Conservation (phyloP, 805 yeast species). For the Metschnikowia vanudenii region DNA sequence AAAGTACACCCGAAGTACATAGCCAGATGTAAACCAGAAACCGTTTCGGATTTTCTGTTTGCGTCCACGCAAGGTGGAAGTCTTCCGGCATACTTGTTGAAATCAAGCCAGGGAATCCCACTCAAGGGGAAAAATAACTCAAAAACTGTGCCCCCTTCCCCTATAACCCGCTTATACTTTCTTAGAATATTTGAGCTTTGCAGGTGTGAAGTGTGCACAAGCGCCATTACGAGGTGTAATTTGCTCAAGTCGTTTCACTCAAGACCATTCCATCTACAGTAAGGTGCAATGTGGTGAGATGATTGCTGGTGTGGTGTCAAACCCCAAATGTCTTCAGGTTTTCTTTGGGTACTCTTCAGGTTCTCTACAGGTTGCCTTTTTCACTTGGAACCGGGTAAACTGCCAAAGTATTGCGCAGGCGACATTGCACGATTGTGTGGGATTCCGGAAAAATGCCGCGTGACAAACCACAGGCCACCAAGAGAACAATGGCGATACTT, state of each 20-base stretch:
- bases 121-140: background rate
- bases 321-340: too few relatives aligned
- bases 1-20: too few relatives aligned
- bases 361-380: too few relatives aligned
- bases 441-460: slow-evolving; percentile 1
- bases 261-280: too few relatives aligned
- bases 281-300: too few relatives aligned
- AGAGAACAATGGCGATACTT: background rate
- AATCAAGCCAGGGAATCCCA: background rate
- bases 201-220: background rate
- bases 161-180: background rate
- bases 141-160: background rate
- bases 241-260: background rate
- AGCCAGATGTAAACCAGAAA: too few relatives aligned
- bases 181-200: background rate
- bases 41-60: background rate
- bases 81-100: slow-evolving; percentile 3
- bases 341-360: too few relatives aligned
- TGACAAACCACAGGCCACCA: background rate
- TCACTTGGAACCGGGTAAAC: too few relatives aligned
- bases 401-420: too few relatives aligned
- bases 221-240: background rate
- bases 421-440: too few relatives aligned
- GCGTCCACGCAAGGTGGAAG: background rate
- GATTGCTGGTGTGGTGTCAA: too few relatives aligned